Evolutionary conservation across 2,329 filamentous ascomycete species (phyloP).

Genomic region (Fusarium camptoceras): DNA sequence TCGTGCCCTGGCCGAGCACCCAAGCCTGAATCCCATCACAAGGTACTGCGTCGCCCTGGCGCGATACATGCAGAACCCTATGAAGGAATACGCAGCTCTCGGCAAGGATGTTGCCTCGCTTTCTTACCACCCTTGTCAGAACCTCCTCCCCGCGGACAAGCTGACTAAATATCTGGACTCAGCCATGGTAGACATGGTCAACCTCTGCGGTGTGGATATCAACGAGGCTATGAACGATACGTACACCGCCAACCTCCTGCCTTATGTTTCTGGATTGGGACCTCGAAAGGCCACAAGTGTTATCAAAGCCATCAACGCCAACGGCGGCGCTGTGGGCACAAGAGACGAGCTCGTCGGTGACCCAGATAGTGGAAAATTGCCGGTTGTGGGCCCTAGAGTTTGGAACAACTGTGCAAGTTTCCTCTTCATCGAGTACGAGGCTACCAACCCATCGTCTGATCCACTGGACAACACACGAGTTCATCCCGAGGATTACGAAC

Average conservation of each 20-base stretch:
- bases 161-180: conserved; percentile 88
- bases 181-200: conserved; percentile 99
- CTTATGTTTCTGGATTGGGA: conserved; percentile 90
- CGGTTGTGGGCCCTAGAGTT: conserved; percentile 87
- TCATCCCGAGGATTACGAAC: conserved; percentile 97
- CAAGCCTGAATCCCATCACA: conserved; percentile 79
- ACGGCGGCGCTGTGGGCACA: conserved; percentile 86
- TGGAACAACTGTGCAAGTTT: conserved; percentile 99
- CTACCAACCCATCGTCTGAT: conserved; percentile 83
- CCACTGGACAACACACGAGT: conserved; percentile 97
- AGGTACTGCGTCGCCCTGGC: conserved; percentile 92
- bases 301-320: conserved; percentile 84
- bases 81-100: conserved; percentile 95
- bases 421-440: conserved; percentile 88
- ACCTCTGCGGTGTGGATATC: conserved; percentile 93
- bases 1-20: conserved; percentile 82
- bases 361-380: conserved; percentile 79
- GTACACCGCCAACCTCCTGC: conserved; percentile 87
- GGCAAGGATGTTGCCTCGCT: conserved; percentile 89
- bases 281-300: conserved; percentile 87
- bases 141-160: conserved; percentile 88
- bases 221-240: conserved; percentile 88
- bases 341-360: conserved; percentile 91
- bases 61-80: conserved; percentile 92
- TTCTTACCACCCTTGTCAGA: conserved; percentile 89